Evolutionary conservation across 768 basidiomycete genomes (phyloP).

Genomic region (Auricularia cornea): DNA sequence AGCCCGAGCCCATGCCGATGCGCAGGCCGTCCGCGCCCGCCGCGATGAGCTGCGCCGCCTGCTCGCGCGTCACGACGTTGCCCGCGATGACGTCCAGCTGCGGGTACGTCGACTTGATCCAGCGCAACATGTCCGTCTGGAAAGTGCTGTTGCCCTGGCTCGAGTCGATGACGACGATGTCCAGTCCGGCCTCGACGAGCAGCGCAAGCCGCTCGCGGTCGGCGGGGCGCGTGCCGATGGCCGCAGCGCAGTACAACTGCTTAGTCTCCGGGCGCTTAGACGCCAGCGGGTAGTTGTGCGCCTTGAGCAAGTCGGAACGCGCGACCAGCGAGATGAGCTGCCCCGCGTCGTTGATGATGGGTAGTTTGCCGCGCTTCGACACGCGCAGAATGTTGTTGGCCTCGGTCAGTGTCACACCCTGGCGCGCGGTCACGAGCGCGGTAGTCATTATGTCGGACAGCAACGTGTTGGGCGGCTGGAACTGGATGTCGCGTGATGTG

Average conservation of each 20-base stretch:
- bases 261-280: constrained; percentile 86
- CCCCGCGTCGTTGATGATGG: constrained; percentile 61
- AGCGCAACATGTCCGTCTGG: constrained; percentile 90
- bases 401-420: constrained; percentile 83
- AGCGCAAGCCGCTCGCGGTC: constrained; percentile 79
- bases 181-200: constrained; percentile 89
- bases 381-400: constrained; percentile 93
- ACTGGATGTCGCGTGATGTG: constrained; percentile 93
- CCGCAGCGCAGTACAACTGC: constrained; percentile 93
- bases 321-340: constrained; percentile 79
- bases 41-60: constrained; percentile 86
- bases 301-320: constrained; percentile 94
- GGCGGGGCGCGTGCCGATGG: constrained; percentile 84
- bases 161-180: constrained; percentile 91
- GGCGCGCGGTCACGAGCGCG: constrained; percentile 71
- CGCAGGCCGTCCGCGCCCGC: constrained; percentile 95
- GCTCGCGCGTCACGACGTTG: constrained; percentile 96
- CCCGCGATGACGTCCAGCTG: constrained; percentile 90
- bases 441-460: constrained; percentile 87
- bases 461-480: constrained; percentile 57
- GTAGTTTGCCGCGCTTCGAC: constrained; percentile 97
- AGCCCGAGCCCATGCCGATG: constrained; percentile 96
- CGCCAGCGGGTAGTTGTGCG: constrained; percentile 92
- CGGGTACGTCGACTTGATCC: constrained; percentile 84
- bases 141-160: constrained; percentile 93